Evolutionary conservation across 1,284 basidiomycete species (phyloP), one percentile per base, ranked within the genome.

Genomic region (Naganishia liquefaciens): DNA sequence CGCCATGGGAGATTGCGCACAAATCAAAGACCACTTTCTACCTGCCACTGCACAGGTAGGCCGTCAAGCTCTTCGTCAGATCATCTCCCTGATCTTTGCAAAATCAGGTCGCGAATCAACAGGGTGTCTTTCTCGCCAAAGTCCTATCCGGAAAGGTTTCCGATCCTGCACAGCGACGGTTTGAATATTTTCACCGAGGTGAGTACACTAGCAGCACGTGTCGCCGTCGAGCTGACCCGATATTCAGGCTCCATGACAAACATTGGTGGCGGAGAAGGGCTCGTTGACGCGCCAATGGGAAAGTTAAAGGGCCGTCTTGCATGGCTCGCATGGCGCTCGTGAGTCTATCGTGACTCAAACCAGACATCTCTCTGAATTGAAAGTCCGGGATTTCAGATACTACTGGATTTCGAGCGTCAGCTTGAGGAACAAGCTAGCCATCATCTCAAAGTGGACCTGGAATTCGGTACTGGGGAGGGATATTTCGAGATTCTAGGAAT

Each of bases 1-100:
- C 23, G 65, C 65, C 0, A 62, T 66, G 49, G 65, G 65, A 9
- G 65, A 66, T 39, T 66, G 61, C 23, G 54, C 61, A 2, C 65
- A 66, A 19, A 66, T 66, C 42, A 49, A 66, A 27, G 65, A 62
- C 27, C 53, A 66, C 46, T 62, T 62, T 23, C n/a, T 63, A 21
- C 65, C 65, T 2, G 65, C 65, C n/a, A 66, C 65, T 6, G 65
- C 65, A 23, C 65, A 66, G 49, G 64, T 66, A 30, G 43, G 51
- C 37, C 54, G 30, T 62, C 28, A 13, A 2, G 19, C 21, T 25
- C 5, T 15, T 7, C 6, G n/a, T 37, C 10, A 37, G 33, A 3
- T 19, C 1, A 6, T 28, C 33, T n/a, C 1, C 0, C 28, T 40
- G 19, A 25, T 21, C 13, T n/a, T 21, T 19, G 5, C 2, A 17